Evolutionary conservation across 495 filamentous ascomycete genomes (phyloP), one percentile per base, ranked within the genome.

Genomic region (Penicillium nucicola): DNA sequence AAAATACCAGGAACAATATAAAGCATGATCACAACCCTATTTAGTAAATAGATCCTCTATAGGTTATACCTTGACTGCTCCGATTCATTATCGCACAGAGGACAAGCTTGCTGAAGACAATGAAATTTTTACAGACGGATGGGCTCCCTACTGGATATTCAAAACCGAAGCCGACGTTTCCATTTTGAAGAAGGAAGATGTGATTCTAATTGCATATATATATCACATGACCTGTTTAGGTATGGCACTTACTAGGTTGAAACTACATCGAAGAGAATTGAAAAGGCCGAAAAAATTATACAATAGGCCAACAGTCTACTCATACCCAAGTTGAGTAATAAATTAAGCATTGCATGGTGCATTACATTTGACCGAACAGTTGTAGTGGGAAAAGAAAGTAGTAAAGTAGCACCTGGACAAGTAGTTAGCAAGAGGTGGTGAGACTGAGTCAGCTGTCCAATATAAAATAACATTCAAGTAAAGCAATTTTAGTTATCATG

Each of bases 1-100:
- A 8, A 6, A 1, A 28, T 5, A 9, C 10, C 2, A 28, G 10
- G 25, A 8, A 28, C 5, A 28, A 28, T 28, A 8, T 1, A 28
- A 5, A 9, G 25, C 25, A 8, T 28, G 25, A 28, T 28, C 5
- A 9, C 7, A 28, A 28, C 10, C 5, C 4, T 28, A 1, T 28
- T 9, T 8, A 28, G 10, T 28, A 28, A 8, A 28, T 28, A n/a
- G n/a, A n/a, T n/a, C n/a, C n/a, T n/a, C n/a, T n/a, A n/a, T n/a
- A n/a, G n/a, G n/a, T n/a, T n/a, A n/a, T n/a, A n/a, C n/a, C n/a
- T n/a, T n/a, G 91, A 3, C 92, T 77, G 11, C 92, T 92, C 58
- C 92, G 84, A 32, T 96, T 83, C 77, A 92, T 84, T 88, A 95
- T 91, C 12, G 84, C 84, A 48, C 92, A 85, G 47, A 96, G 81